Conservation (phyloP, 768 basidiomycete genomes). For the Dioszegia crocea region DNA sequence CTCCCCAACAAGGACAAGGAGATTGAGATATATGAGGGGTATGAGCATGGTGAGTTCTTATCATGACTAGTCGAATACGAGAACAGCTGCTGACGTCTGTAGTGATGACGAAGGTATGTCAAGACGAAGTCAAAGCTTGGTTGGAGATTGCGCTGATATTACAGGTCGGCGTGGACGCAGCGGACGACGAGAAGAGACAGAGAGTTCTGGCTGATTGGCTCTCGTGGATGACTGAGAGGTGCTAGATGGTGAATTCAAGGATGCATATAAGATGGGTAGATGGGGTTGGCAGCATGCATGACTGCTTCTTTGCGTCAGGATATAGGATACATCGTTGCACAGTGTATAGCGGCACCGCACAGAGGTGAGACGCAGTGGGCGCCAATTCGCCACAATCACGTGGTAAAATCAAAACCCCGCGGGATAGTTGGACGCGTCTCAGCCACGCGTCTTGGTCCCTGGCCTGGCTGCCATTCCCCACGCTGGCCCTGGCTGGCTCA, state of each 20-base stretch:
- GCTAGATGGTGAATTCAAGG: constrained; percentile 16
- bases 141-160: not conserved
- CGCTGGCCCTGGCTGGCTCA: not conserved
- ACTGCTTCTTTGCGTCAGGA: too few relatives aligned
- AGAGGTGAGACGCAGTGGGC: too few relatives aligned
- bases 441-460: not conserved
- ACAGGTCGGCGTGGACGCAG: constrained; percentile 44
- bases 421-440: not conserved
- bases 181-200: constrained; percentile 49
- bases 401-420: not conserved
- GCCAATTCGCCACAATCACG: too few relatives aligned
- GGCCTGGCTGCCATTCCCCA: not conserved
- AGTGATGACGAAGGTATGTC: constrained; percentile 44
- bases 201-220: constrained; percentile 48
- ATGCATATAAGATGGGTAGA: too few relatives aligned
- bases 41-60: constrained; percentile 47
- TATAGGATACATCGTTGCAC: too few relatives aligned
- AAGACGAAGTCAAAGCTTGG: not conserved
- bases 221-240: constrained; percentile 45
- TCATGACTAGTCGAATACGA: not conserved
- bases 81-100: not conserved
- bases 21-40: constrained; percentile 50
- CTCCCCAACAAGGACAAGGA: constrained; percentile 48
- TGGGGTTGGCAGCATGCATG: too few relatives aligned
- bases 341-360: too few relatives aligned